Conservation (phyloP, 305 asterid genomes). For the Striga hermonthica region DNA sequence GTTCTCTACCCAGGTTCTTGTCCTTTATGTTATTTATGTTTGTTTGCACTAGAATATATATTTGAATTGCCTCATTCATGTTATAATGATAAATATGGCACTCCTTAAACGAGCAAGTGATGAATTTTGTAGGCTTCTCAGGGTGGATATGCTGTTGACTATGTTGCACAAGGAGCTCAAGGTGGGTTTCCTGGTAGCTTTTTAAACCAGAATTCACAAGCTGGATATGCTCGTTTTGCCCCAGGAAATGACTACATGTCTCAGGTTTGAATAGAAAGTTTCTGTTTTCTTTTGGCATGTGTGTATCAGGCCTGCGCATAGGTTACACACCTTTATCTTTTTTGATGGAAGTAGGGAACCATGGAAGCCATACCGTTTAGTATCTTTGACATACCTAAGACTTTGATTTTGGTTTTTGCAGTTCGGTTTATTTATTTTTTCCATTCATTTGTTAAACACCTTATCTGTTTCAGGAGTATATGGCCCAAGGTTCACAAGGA, state of each 20-base stretch:
- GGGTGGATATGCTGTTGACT: conserved; percentile 85
- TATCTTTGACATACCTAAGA: too few species aligned
- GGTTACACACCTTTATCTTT: too few species aligned
- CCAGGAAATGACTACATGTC: conserved; percentile 97
- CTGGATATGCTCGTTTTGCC: conserved; percentile 88
- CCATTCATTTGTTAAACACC: conserved; percentile 20
- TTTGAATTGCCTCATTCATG: conserved; percentile 17
- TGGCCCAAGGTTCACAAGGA: conserved; percentile 91
- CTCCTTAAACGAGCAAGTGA: neutral
- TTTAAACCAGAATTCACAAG: conserved; percentile 81
- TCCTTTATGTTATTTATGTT: neutral
- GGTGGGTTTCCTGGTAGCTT: conserved; percentile 87
- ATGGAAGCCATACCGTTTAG: too few species aligned
- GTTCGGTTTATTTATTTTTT: neutral
- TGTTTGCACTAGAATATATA: conserved; percentile 10
- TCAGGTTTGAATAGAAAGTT: conserved; percentile 56
- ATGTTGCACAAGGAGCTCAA: conserved; percentile 77
- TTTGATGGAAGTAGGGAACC: too few species aligned
- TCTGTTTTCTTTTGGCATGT: conserved; percentile 13
- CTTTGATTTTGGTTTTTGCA: too few species aligned
- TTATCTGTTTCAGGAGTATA: conserved; percentile 63
- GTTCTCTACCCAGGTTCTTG: conserved; percentile 81
- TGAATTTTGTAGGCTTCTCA: conserved; percentile 69
- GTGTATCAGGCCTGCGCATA: neutral
- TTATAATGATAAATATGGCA: conserved; percentile 6